Percentiles rank a stretch among this genome's conserved stretches.
phyloP scores from a whole-genome alignment of 2,329 filamentous ascomycete species.

The Fusarium longipes region DNA sequence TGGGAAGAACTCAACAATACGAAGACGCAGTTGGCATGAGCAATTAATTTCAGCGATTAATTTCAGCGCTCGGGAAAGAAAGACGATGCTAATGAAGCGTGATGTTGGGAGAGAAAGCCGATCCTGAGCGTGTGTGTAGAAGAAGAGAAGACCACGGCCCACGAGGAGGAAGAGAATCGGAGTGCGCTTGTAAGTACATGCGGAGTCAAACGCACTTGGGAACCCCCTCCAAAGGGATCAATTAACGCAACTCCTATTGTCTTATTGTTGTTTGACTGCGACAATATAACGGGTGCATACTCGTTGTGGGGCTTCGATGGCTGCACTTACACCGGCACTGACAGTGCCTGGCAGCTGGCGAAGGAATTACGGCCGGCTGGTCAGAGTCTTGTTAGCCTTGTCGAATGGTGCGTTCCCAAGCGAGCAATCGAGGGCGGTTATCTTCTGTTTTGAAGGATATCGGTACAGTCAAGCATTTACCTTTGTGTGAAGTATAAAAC shows the following conservation, averaged over 20 bases:
- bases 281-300: constrained; percentile 16
- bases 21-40: neutral
- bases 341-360: neutral
- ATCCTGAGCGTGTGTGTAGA: neutral
- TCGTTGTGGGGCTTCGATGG: constrained; percentile 2
- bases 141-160: neutral
- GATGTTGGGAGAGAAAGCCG: constrained; percentile 1
- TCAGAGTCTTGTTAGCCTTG: neutral
- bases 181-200: neutral
- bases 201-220: neutral
- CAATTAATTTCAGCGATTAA: neutral
- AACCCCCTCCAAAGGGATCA: neutral
- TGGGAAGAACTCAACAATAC: neutral
- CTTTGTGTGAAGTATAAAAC: neutral
- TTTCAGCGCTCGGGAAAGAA: neutral
- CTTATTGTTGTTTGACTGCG: constrained; percentile 4
- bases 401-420: too few relatives aligned
- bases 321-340: neutral
- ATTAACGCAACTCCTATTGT: constrained; percentile 15
- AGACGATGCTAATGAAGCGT: neutral
- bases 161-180: neutral
- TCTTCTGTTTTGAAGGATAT: too few relatives aligned
- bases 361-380: neutral
- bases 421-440: neutral
- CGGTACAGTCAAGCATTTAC: neutral